Evolutionary conservation across 768 basidiomycete species (phyloP).

Genomic region (Boletus vermiculosoides): DNA sequence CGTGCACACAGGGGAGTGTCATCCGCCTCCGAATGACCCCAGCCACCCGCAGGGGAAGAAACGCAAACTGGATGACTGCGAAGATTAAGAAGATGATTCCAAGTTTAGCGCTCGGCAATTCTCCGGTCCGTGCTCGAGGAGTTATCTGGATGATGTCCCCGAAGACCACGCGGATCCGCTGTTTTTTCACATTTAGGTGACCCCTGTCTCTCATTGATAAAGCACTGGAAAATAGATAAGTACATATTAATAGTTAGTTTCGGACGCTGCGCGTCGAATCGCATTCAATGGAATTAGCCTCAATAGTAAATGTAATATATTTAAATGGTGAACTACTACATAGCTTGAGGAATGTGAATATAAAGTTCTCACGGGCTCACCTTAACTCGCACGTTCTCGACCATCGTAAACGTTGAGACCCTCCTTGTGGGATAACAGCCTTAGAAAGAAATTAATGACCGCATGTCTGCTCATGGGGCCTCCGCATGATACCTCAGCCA

Average conservation of each 20-base stretch:
- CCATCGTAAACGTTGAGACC: not conserved
- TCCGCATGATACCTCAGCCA: not conserved
- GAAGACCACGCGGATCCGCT: too few relatives aligned
- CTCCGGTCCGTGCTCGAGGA: not conserved
- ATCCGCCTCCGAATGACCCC: not conserved
- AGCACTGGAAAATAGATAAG: not conserved
- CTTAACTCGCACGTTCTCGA: not conserved
- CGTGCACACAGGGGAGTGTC: not conserved
- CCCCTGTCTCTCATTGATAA: not conserved
- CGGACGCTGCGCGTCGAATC: not conserved
- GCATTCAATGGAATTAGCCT: constrained; percentile 3
- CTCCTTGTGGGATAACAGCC: not conserved
- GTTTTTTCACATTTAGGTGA: not conserved
- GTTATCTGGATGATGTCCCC: not conserved
- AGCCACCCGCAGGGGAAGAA: constrained; percentile 17
- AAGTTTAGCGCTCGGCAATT: not conserved
- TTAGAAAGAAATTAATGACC: not conserved
- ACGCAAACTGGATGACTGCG: constrained; percentile 21
- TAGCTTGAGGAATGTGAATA: not conserved
- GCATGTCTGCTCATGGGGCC: not conserved
- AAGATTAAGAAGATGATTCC: not conserved
- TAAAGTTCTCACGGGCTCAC: not conserved
- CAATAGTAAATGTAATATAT: not conserved
- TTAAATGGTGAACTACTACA: not conserved
- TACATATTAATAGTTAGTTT: not conserved